Conservation (phyloP, 352 stramenopile genomes). For the Peronospora farinosa region DNA sequence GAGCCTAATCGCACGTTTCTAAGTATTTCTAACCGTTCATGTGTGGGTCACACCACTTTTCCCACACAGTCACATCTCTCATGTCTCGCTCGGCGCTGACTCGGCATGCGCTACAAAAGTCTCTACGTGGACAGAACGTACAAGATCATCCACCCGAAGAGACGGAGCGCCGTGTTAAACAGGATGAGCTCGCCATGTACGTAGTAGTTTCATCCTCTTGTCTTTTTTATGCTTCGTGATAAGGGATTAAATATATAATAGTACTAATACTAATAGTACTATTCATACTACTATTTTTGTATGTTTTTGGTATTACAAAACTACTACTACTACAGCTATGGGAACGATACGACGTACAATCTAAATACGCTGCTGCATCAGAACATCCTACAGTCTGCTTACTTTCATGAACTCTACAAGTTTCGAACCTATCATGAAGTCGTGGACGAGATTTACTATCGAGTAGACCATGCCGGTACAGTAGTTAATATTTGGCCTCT, state of each 20-base stretch:
- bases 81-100: constrained; percentile 80
- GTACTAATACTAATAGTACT: too few species aligned
- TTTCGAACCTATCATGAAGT: constrained; percentile 95
- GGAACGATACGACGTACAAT: constrained; percentile 91
- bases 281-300: not conserved
- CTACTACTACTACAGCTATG: constrained; percentile 36
- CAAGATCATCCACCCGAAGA: constrained; percentile 34
- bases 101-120: constrained; percentile 56
- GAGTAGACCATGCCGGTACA: constrained; percentile 69
- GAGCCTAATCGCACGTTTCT: too few species aligned
- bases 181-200: constrained; percentile 76
- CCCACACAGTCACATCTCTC: too few species aligned
- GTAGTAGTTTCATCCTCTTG: constrained; percentile 7
- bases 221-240: not conserved
- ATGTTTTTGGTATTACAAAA: not conserved
- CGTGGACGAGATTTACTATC: constrained; percentile 91
- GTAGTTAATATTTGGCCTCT: constrained; percentile 1
- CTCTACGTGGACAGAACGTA: constrained; percentile 34
- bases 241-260: too few species aligned
- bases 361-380: constrained; percentile 94
- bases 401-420: constrained; percentile 93
- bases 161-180: constrained; percentile 53
- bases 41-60: not conserved
- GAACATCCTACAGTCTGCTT: constrained; percentile 92
- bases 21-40: too few species aligned